phyloP scores from a whole-genome alignment of 768 basidiomycete genomes.

The Leccinum longicurvipes region DNA sequence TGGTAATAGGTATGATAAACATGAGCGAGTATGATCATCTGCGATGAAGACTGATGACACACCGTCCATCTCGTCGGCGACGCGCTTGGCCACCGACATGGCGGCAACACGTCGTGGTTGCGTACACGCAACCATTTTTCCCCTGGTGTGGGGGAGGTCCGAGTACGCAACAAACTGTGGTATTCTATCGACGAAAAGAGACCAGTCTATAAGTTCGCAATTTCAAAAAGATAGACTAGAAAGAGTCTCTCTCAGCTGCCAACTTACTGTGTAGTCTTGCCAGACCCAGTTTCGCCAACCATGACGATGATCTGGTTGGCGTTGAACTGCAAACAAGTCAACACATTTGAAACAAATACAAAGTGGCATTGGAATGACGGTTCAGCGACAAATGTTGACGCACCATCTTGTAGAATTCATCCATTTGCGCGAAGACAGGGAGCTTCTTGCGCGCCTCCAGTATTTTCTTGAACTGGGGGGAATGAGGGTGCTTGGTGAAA shows the following conservation, averaged over 20 bases:
- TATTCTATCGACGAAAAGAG: slow-evolving; percentile 56
- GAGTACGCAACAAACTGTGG: slow-evolving; percentile 96
- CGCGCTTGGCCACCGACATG: slow-evolving; percentile 97
- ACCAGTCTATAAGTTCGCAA: slow-evolving; percentile 28
- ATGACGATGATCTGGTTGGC: slow-evolving; percentile 79
- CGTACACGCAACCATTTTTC: slow-evolving; percentile 93
- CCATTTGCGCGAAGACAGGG: slow-evolving; percentile 91
- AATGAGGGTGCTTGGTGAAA: slow-evolving; percentile 79
- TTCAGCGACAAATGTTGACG: slow-evolving; percentile 31
- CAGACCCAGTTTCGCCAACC: slow-evolving; percentile 93
- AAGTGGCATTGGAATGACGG: background rate
- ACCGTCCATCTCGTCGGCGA: slow-evolving; percentile 99
- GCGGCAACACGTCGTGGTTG: slow-evolving; percentile 96
- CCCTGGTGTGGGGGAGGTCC: slow-evolving; percentile 85
- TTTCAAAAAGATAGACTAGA: slow-evolving; percentile 18
- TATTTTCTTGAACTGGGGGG: slow-evolving; percentile 81
- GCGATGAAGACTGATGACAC: slow-evolving; percentile 28
- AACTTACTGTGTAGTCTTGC: slow-evolving; percentile 92
- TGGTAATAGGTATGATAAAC: slow-evolving; percentile 1
- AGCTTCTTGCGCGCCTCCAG: slow-evolving; percentile 80
- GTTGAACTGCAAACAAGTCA: slow-evolving; percentile 22
- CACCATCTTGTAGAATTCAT: slow-evolving; percentile 87
- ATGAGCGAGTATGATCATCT: slow-evolving; percentile 1
- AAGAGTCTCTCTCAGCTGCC: slow-evolving; percentile 12
- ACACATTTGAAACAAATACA: background rate